Conservation (phyloP, 345 rosid species). For the Gossypium bickii region DNA sequence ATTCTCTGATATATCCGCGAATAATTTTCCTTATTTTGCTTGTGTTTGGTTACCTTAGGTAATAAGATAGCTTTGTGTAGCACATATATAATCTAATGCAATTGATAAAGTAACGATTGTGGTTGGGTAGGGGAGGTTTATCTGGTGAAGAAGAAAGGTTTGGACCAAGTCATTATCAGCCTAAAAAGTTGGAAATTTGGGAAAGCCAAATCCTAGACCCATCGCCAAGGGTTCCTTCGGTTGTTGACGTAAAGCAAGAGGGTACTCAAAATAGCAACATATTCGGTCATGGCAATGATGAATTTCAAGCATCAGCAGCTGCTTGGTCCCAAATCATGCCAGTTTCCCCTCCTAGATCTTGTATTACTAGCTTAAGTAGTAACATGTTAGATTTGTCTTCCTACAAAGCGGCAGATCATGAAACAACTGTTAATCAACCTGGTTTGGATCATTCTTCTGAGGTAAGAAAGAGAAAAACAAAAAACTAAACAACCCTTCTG, state of each 20-base stretch:
- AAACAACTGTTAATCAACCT: conserved; percentile 16
- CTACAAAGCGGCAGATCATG: conserved; percentile 20
- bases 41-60: background rate
- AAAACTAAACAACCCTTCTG: background rate
- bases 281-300: conserved; percentile 29
- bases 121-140: conserved; percentile 35
- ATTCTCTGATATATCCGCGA: background rate
- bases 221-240: conserved; percentile 11
- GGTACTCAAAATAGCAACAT: conserved; percentile 29
- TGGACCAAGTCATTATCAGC: conserved; percentile 27
- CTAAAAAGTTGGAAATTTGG: conserved; percentile 35
- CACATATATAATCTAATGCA: background rate
- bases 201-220: conserved; percentile 38
- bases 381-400: conserved; percentile 41
- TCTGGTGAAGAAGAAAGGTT: conserved; percentile 35
- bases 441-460: conserved; percentile 36
- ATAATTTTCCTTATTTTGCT: background rate
- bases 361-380: conserved; percentile 34
- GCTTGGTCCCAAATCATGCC: conserved; percentile 29
- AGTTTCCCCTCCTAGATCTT: conserved; percentile 46
- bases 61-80: background rate
- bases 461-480: conserved; percentile 21
- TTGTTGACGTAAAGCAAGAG: conserved; percentile 42
- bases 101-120: background rate
- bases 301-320: conserved; percentile 26